Conservation (phyloP, 2,329 filamentous ascomycete species). For the Verticillium albo-atrum region DNA sequence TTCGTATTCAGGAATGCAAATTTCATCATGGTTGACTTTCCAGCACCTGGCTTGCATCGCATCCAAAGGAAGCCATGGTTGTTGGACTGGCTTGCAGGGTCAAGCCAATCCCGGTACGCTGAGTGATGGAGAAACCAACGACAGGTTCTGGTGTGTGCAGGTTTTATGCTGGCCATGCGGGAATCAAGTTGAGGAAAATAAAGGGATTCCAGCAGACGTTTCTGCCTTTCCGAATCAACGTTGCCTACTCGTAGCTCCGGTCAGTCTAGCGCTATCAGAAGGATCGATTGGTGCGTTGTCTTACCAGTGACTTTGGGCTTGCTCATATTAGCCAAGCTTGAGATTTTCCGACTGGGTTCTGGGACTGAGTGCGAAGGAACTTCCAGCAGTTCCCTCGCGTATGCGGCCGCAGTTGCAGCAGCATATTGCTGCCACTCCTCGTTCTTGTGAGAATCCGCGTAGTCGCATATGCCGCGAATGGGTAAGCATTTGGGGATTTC, state of each 20-base stretch:
- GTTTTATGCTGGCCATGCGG: constrained; percentile 6
- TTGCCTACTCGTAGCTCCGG: neutral
- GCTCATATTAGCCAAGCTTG: rapidly evolving
- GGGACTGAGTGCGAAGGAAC: rapidly evolving
- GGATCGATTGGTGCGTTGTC: too few relatives aligned
- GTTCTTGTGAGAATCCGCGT: constrained; percentile 31
- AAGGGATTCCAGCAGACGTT: constrained; percentile 6
- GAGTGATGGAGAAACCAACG: constrained; percentile 10
- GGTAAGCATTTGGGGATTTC: constrained; percentile 20
- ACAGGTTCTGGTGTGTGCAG: constrained; percentile 13
- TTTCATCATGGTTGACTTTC: constrained; percentile 6
- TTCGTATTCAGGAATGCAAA: neutral
- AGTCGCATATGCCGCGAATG: constrained; percentile 30
- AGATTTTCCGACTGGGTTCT: rapidly evolving
- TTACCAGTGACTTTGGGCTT: neutral
- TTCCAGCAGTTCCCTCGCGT: constrained; percentile 10
- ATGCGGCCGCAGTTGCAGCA: constrained; percentile 23
- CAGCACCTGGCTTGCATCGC: neutral
- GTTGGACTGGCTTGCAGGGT: neutral
- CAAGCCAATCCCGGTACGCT: constrained; percentile 9
- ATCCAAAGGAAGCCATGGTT: constrained; percentile 3
- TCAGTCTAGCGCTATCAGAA: too few relatives aligned
- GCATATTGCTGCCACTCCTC: constrained; percentile 29
- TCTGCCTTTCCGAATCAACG: neutral
- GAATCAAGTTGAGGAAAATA: constrained; percentile 10